A percentile compares a stretch with the other conserved stretches of the same genome.
These are phyloP conservation scores for Phialophora expanda DNA, from an alignment of 2,329 filamentous ascomycete genomes.

Conservation along the genomic window DNA sequence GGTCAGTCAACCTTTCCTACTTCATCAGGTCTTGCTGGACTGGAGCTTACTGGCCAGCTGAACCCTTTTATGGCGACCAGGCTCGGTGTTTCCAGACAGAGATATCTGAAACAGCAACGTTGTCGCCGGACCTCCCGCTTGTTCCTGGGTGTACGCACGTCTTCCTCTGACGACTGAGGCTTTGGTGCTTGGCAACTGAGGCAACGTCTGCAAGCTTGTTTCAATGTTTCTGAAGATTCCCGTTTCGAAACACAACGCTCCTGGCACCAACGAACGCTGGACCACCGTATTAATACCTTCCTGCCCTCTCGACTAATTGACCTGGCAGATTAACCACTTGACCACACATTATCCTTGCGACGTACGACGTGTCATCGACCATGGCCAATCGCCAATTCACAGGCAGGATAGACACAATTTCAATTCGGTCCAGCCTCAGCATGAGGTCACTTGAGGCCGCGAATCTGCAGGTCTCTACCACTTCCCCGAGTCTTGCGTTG, in stretches of 20 bases:
- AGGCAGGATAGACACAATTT: conserved; percentile 7
- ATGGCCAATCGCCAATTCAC: conserved; percentile 16
- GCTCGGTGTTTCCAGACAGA: not conserved
- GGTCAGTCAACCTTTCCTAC: conserved; percentile 1
- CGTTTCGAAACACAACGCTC: not conserved
- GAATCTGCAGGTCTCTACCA: conserved; percentile 10
- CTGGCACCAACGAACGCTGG: conserved; percentile 1
- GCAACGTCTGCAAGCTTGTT: not conserved
- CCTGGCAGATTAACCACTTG: conserved; percentile 3
- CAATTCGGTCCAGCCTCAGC: conserved; percentile 15
- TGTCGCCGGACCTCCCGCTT: not conserved
- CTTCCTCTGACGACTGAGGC: conserved; percentile 1
- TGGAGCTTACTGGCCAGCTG: conserved; percentile 14
- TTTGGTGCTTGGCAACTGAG: not conserved
- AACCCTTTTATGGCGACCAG: not conserved
- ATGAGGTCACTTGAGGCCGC: conserved; percentile 18
- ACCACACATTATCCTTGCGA: conserved; percentile 23
- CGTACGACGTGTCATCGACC: conserved; percentile 21
- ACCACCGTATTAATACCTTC: conserved; percentile 5
- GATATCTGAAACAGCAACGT: not conserved
- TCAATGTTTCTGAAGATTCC: not conserved
- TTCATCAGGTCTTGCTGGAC: not conserved
- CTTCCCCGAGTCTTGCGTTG: conserved; percentile 15
- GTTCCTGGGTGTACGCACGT: not conserved
- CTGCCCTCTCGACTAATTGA: not conserved